Evolutionary conservation across 805 yeast species (phyloP), one percentile per base, ranked within the genome.

Genomic region (Teunomyces lycoperdinae): DNA sequence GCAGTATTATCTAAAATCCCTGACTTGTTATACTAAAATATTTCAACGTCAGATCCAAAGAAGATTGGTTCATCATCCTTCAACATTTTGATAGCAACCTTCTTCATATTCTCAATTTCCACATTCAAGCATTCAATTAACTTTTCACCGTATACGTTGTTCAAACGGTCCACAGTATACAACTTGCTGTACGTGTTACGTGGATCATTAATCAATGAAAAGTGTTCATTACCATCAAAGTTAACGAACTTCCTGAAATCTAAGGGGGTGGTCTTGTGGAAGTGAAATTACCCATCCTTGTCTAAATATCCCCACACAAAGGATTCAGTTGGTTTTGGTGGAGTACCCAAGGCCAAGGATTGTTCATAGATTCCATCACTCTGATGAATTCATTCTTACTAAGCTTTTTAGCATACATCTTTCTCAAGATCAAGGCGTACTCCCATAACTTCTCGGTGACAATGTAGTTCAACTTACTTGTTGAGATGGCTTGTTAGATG

Each of bases 1-100:
- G 85, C 76, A 34, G 78, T 76, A 16, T 80, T 67, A 62, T 88
- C 96, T 78, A 89, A 84, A 43, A 87, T 66, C 47, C 96, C 96
- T 7, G 81, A 63, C 26, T 63, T 65, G 48, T 74, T 76, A 64
- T 84, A 81, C 78, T 77, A 78, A 68, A 74, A 89, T 63, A 85
- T 84, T 27, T 91, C 92, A n/a, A 91, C 88, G 64, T 89, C 94
- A 14, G 91, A 84, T 9, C 96, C 96, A 61, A 89, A 89, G 72
- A 89, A 89, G 5, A 89, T 88, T 0, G 95, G 85, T 70, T 85
- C 85, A 67, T 87, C 83, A 51, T 73, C 74, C 68, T 84, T 78
- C 60, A 89, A 77, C 68, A 89, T 80, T 58, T 79, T 76, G 34
- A 87, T 80, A 27, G 88, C 87, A 43, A 83, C 74, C 30, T 73